Evolutionary conservation across 2,329 filamentous ascomycete genomes (phyloP).

Genomic region (Fusarium graminum): DNA sequence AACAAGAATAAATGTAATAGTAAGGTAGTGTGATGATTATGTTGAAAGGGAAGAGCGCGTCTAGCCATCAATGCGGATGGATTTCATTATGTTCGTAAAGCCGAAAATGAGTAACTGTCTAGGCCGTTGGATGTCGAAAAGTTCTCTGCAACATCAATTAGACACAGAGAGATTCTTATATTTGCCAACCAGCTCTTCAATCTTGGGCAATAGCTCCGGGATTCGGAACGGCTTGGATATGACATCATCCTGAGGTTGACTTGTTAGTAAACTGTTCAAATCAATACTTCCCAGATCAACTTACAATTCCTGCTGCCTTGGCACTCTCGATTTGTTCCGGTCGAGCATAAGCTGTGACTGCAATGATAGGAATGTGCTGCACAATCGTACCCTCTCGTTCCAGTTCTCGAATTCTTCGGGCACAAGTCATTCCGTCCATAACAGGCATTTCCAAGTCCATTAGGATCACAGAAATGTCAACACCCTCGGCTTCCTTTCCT

Average conservation of each 20-base stretch:
- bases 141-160: constrained; percentile 9
- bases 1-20: constrained; percentile 28
- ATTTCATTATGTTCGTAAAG: constrained; percentile 29
- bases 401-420: constrained; percentile 75
- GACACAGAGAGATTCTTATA: constrained; percentile 54
- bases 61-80: constrained; percentile 23
- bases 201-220: constrained; percentile 76
- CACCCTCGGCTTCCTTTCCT: constrained; percentile 60
- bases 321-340: constrained; percentile 80
- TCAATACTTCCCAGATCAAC: constrained; percentile 47
- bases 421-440: constrained; percentile 84
- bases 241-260: constrained; percentile 71
- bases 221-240: constrained; percentile 86
- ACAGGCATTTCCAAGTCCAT: constrained; percentile 90
- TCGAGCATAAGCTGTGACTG: constrained; percentile 85
- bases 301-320: constrained; percentile 78
- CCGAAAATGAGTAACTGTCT: constrained; percentile 4
- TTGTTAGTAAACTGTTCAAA: constrained; percentile 16
- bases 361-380: constrained; percentile 80
- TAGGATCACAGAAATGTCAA: constrained; percentile 74
- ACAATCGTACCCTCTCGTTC: constrained; percentile 72
- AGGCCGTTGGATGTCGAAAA: constrained; percentile 5
- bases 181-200: constrained; percentile 67
- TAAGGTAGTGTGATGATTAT: constrained; percentile 31
- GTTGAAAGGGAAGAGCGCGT: constrained; percentile 30